A percentile compares a stretch with the other conserved stretches of the same genome.
Conservation (phyloP, 768 basidiomycete genomes). For the Naganishia friedmannii region DNA sequence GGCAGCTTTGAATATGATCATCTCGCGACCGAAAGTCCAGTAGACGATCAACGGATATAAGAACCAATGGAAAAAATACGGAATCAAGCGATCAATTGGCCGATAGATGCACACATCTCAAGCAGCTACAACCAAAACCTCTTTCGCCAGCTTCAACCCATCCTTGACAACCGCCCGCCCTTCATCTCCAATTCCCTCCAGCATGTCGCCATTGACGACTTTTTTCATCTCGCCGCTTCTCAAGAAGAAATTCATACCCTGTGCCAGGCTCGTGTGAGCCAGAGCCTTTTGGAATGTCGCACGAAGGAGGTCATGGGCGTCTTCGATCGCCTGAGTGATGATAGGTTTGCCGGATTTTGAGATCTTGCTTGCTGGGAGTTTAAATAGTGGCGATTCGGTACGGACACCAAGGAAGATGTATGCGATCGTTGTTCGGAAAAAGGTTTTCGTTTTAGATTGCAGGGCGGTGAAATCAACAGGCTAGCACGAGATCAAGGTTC, state of each 20-base stretch:
- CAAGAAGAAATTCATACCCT: constrained; percentile 19
- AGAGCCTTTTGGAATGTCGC: constrained; percentile 18
- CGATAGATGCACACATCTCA: not conserved
- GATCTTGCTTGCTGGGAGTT: constrained; percentile 32
- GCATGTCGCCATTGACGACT: constrained; percentile 13
- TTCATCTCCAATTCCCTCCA: constrained; percentile 19
- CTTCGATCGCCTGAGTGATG: constrained; percentile 11
- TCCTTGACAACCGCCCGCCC: constrained; percentile 21
- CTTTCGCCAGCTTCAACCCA: constrained; percentile 14
- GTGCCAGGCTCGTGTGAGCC: constrained; percentile 18
- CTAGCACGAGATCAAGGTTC: constrained; percentile 53
- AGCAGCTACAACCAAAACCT: constrained; percentile 15
- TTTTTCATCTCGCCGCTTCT: constrained; percentile 18
- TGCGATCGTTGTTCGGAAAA: constrained; percentile 68
- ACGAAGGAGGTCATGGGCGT: constrained; percentile 11
- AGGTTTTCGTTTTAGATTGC: constrained; percentile 63
- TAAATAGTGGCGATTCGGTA: constrained; percentile 64
- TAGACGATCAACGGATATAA: too few relatives aligned
- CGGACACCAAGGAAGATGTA: constrained; percentile 74
- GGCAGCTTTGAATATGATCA: too few relatives aligned
- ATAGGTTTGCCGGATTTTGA: constrained; percentile 17
- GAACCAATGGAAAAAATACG: too few relatives aligned
- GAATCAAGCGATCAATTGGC: too few relatives aligned
- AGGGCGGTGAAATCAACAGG: constrained; percentile 81
- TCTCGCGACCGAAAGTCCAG: too few relatives aligned